phyloP scores from a whole-genome alignment of 2,329 filamentous ascomycete species.

The Massarina eburnea region DNA sequence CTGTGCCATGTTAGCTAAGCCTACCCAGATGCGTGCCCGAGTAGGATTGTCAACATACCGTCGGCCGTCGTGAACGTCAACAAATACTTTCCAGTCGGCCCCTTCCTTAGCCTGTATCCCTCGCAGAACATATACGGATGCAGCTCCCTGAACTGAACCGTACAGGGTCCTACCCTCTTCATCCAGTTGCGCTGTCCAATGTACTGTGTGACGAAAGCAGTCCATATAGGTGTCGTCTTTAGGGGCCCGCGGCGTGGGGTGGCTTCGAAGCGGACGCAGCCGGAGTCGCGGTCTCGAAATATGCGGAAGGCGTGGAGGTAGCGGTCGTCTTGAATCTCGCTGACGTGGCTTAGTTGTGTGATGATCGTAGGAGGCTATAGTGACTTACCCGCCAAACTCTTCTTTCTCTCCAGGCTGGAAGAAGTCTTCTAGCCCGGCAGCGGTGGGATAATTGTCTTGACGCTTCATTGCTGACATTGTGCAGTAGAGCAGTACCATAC shows the following conservation, averaged over 20 bases:
- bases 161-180: slow-evolving; percentile 43
- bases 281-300: slow-evolving; percentile 54
- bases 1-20: slow-evolving; percentile 9
- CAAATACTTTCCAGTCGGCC: slow-evolving; percentile 32
- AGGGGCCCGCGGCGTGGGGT: slow-evolving; percentile 55
- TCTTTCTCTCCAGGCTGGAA: slow-evolving; percentile 50
- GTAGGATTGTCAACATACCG: slow-evolving; percentile 20
- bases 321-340: slow-evolving; percentile 54
- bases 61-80: slow-evolving; percentile 36
- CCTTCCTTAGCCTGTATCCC: slow-evolving; percentile 47
- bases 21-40: slow-evolving; percentile 1
- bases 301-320: slow-evolving; percentile 59
- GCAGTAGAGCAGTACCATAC: slow-evolving; percentile 60
- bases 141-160: slow-evolving; percentile 53
- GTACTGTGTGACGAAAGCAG: slow-evolving; percentile 47
- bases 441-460: slow-evolving; percentile 51
- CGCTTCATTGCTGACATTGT: slow-evolving; percentile 60
- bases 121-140: slow-evolving; percentile 56
- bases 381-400: slow-evolving; percentile 53
- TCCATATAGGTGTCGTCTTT: slow-evolving; percentile 62
- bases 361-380: not conserved
- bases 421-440: slow-evolving; percentile 49
- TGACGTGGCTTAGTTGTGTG: slow-evolving; percentile 28
- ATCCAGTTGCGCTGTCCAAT: slow-evolving; percentile 53
- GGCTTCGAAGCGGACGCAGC: slow-evolving; percentile 59